Percentiles rank a stretch among this genome's conserved stretches.
Conservation (phyloP, 768 basidiomycete genomes). For the Suillus weaverae region DNA sequence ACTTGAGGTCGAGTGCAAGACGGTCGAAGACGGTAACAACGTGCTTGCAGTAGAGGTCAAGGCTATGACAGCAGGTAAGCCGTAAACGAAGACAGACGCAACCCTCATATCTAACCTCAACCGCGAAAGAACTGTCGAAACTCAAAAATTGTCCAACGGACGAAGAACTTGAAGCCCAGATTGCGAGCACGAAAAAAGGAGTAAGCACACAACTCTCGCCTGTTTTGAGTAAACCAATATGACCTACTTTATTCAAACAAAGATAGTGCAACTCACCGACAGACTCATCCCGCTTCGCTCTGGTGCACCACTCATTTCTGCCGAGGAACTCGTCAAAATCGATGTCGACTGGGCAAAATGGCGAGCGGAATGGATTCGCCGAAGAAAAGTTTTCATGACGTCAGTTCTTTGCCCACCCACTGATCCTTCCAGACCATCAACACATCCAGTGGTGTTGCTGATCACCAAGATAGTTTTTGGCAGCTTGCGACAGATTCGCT, state of each 20-base stretch:
- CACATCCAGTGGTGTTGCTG: not conserved
- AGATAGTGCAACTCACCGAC: conserved; percentile 51
- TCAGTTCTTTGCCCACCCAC: conserved; percentile 19
- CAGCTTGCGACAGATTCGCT: conserved; percentile 66
- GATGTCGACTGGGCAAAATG: conserved; percentile 78
- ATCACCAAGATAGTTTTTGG: conserved; percentile 60
- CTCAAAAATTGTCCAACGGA: conserved; percentile 70
- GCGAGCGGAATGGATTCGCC: conserved; percentile 76
- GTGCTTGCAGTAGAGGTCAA: conserved; percentile 50
- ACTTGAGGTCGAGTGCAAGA: conserved; percentile 60
- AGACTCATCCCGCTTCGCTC: conserved; percentile 66
- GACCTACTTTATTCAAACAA: conserved; percentile 7
- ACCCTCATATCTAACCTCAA: conserved; percentile 15
- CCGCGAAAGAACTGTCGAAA: conserved; percentile 57
- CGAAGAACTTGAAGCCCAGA: conserved; percentile 55
- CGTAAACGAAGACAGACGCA: not conserved
- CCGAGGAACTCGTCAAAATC: conserved; percentile 66
- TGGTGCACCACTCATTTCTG: conserved; percentile 62
- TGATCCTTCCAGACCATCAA: not conserved
- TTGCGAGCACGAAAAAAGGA: conserved; percentile 48
- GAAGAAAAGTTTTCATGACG: conserved; percentile 66
- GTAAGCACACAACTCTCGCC: conserved; percentile 41
- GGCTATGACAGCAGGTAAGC: conserved; percentile 32
- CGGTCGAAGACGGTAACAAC: conserved; percentile 62
- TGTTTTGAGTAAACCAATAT: conserved; percentile 9